A percentile compares a stretch with the other conserved stretches of the same genome.
Evolutionary conservation across 2,329 filamentous ascomycete species (phyloP).

Genomic region (Claviceps maximensis): DNA sequence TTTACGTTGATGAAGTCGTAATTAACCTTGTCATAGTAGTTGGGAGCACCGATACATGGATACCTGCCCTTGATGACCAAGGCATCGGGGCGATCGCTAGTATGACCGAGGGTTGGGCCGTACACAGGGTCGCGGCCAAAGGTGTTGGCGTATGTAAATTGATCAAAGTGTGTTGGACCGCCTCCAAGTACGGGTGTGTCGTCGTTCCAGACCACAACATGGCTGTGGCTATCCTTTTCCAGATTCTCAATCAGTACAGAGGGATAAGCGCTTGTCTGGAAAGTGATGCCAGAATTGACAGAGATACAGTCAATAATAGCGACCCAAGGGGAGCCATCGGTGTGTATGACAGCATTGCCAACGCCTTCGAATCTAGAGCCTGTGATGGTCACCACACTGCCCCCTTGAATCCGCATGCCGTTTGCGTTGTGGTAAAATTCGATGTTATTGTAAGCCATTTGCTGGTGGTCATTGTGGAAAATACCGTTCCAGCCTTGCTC

Average conservation of each 20-base stretch:
- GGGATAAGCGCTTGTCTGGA: slow-evolving; percentile 22
- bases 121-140: slow-evolving; percentile 26
- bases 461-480: slow-evolving; percentile 28
- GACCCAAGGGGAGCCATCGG: slow-evolving; percentile 25
- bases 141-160: slow-evolving; percentile 29
- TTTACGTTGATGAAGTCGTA: slow-evolving; percentile 22
- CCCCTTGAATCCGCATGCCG: slow-evolving; percentile 17
- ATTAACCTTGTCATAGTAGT: slow-evolving; percentile 11
- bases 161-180: slow-evolving; percentile 19
- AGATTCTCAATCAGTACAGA: slow-evolving; percentile 31
- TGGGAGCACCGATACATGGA: slow-evolving; percentile 20
- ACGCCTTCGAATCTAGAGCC: slow-evolving; percentile 26
- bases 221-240: slow-evolving; percentile 22
- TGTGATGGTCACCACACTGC: slow-evolving; percentile 26
- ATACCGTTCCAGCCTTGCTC: slow-evolving; percentile 30
- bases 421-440: slow-evolving; percentile 29
- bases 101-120: slow-evolving; percentile 15
- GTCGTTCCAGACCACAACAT: slow-evolving; percentile 16
- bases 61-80: slow-evolving; percentile 24
- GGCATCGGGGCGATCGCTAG: slow-evolving; percentile 19
- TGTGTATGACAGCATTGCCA: slow-evolving; percentile 22
- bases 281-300: slow-evolving; percentile 27
- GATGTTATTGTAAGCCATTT: slow-evolving; percentile 29
- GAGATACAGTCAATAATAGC: slow-evolving; percentile 27
- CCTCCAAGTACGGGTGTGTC: slow-evolving; percentile 14